Percentiles rank a stretch among this genome's conserved stretches.
Evolutionary conservation across 306 rosid genomes (phyloP).

Genomic region (Cicer cuneatum): DNA sequence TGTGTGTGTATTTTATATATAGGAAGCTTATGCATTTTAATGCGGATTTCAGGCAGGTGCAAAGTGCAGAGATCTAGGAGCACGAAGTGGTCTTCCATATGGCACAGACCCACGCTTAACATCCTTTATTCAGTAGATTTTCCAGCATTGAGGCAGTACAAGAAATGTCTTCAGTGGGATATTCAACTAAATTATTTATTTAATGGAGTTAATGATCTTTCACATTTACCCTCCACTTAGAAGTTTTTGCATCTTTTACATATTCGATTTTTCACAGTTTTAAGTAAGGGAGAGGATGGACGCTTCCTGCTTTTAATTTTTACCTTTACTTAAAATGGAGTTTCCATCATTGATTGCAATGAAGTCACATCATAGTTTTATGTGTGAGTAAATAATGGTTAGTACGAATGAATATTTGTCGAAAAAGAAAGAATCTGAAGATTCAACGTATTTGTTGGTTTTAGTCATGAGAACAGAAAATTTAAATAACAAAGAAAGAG

Average conservation of each 20-base stretch:
- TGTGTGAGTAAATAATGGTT: neutral
- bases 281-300: neutral
- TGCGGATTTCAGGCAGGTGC: conserved; percentile 75
- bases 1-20: too few species aligned
- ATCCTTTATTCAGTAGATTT: conserved; percentile 53
- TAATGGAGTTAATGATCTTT: conserved; percentile 23
- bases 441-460: too few species aligned
- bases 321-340: conserved; percentile 11
- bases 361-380: neutral
- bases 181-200: conserved; percentile 10
- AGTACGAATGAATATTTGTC: too few species aligned
- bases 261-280: neutral
- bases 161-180: conserved; percentile 13
- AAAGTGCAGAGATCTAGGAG: conserved; percentile 86
- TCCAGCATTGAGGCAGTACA: neutral
- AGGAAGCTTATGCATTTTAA: conserved; percentile 24
- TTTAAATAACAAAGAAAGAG: neutral
- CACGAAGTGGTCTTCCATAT: conserved; percentile 86
- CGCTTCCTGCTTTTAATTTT: neutral
- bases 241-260: neutral
- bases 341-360: conserved; percentile 24
- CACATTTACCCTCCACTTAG: neutral
- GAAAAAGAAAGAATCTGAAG: too few species aligned
- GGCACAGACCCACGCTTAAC: conserved; percentile 66
- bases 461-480: neutral